Conservation (phyloP, 1,139 yeast species). For the Yamadazyma diospyri region DNA sequence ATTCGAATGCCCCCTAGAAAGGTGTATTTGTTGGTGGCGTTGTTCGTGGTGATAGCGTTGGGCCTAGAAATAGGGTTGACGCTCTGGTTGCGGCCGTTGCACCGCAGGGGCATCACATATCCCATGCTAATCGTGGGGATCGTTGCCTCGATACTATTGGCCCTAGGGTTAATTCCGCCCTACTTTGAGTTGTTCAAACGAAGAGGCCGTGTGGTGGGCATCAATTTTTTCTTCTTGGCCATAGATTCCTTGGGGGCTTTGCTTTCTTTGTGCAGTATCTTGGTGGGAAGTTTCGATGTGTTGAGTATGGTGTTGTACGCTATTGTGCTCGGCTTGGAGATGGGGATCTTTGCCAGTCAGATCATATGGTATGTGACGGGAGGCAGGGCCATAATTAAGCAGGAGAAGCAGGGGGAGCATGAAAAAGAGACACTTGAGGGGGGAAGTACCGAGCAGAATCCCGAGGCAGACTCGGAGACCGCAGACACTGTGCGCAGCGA, state of each 20-base stretch:
- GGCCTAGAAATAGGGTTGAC: slow-evolving; percentile 72
- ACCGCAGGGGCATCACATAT: slow-evolving; percentile 64
- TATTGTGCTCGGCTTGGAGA: slow-evolving; percentile 67
- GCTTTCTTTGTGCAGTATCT: slow-evolving; percentile 63
- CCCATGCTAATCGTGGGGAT: slow-evolving; percentile 79
- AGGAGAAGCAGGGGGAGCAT: slow-evolving; percentile 21
- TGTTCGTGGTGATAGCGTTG: slow-evolving; percentile 43
- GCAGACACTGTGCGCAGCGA: no score
- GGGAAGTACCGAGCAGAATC: background rate
- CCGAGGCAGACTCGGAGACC: background rate
- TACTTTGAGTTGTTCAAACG: slow-evolving; percentile 80
- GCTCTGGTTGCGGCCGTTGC: slow-evolving; percentile 63
- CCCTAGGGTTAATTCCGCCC: slow-evolving; percentile 81
- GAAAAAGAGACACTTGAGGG: slow-evolving; percentile 4
- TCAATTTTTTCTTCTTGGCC: slow-evolving; percentile 75
- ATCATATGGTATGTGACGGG: slow-evolving; percentile 64
- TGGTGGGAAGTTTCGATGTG: slow-evolving; percentile 61
- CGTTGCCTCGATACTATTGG: slow-evolving; percentile 71
- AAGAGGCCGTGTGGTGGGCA: slow-evolving; percentile 81
- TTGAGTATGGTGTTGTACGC: slow-evolving; percentile 77
- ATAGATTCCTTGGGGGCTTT: slow-evolving; percentile 82
- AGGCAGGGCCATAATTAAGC: slow-evolving; percentile 22
- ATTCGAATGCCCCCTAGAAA: slow-evolving; percentile 33
- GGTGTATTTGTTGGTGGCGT: slow-evolving; percentile 31
- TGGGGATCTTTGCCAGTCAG: slow-evolving; percentile 74